Conservation (phyloP, 768 basidiomycete species). For the Leccinum fibrillosum region DNA sequence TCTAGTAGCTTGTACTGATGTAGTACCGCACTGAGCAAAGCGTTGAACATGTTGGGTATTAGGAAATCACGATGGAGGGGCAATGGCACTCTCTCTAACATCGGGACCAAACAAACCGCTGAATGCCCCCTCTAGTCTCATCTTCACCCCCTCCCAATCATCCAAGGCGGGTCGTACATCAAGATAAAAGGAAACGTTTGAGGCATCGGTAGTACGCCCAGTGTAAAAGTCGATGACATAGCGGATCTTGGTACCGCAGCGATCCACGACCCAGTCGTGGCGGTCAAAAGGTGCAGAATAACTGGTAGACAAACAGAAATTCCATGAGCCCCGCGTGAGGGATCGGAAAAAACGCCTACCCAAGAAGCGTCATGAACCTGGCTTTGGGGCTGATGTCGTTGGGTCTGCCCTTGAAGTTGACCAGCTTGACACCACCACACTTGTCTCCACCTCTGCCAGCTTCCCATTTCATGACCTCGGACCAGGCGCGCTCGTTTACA, state of each 20-base stretch:
- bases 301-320: conserved; percentile 37
- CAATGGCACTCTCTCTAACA: conserved; percentile 17
- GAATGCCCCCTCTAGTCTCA: conserved; percentile 67
- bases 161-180: conserved; percentile 95
- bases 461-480: conserved; percentile 82
- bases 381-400: conserved; percentile 78
- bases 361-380: conserved; percentile 75
- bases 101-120: conserved; percentile 30
- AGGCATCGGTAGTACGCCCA: conserved; percentile 52
- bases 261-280: conserved; percentile 96
- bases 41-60: conserved; percentile 7
- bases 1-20: not conserved
- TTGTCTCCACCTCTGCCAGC: conserved; percentile 71
- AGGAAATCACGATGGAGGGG: conserved; percentile 13
- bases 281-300: conserved; percentile 94
- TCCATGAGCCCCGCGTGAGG: not conserved
- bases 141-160: conserved; percentile 88
- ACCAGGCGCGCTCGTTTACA: conserved; percentile 94
- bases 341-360: conserved; percentile 49
- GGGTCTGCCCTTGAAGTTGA: conserved; percentile 90
- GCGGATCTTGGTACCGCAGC: conserved; percentile 83
- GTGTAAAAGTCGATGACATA: conserved; percentile 99
- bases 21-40: conserved; percentile 3
- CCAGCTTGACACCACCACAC: conserved; percentile 79
- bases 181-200: conserved; percentile 81